Base-by-base conservation (phyloP, 305 asterid genomes). In the Fraxinus angustifolia region DNA sequence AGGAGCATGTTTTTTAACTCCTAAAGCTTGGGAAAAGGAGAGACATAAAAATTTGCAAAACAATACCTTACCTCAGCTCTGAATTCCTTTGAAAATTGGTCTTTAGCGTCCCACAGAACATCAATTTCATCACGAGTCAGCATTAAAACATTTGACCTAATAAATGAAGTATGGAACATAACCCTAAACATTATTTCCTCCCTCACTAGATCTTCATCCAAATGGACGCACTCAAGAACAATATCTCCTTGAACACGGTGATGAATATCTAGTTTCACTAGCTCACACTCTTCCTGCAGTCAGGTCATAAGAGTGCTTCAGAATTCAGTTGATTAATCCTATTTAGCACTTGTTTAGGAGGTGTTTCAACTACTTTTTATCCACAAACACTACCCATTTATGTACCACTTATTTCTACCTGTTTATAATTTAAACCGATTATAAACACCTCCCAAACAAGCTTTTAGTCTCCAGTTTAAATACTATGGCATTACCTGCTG, bases 131-230 rank as follows among this genome's bases (percentile, higher is more conserved):
- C 99, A 45, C 97, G 98, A 71, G 87, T 88, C 88, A 96, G 88
- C 90, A 88, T 77, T 86, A 96, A 85, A 68, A 90, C 92, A 83
- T 92, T 90, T 23, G 97, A 91, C 78, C 98, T 89, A 82, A 96
- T 87, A 84, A 96, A 96, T 28, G 98, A 93, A 34, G 99, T 93
- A 86, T 96, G 96, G 85, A 96, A 94, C 98, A 96, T 92, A 72
- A 93, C 91, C 85, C 98, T 92, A 73, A 94, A 93, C 84, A 96
- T 91, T 87, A 92, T 91, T 90, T 93, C 97, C 82, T 96, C 99
- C 92, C 91, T 89, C 82, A 85, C 89, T 60, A 88, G 85, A 87
- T 92, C 97, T 75, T 93, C 97, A 77, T 93, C 98, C 85, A 94
- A 87, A 86, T 94, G 99, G 84, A 96, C 87, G 83, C 97, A 94